Evolutionary conservation across 2,329 filamentous ascomycete genomes (phyloP).

Genomic region (Fusarium humuli): DNA sequence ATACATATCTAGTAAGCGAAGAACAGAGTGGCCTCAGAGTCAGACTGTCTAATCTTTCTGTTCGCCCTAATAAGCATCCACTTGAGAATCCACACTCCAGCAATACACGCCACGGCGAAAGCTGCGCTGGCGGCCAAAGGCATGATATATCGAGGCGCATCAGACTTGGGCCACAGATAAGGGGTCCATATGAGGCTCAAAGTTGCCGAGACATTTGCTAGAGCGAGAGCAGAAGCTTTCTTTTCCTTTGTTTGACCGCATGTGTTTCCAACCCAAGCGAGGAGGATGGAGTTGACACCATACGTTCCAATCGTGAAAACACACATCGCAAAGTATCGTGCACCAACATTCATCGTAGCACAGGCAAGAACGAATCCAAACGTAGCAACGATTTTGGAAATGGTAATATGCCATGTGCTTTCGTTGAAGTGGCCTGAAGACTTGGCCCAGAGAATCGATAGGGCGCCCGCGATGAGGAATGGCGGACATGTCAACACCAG

Average conservation of each 20-base stretch:
- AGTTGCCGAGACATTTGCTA: constrained; percentile 37
- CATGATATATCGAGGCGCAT: constrained; percentile 39
- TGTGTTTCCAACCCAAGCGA: constrained; percentile 57
- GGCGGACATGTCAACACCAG: constrained; percentile 64
- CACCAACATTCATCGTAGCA: constrained; percentile 43
- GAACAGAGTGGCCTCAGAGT: constrained; percentile 41
- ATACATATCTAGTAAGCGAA: constrained; percentile 33
- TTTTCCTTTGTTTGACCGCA: constrained; percentile 62
- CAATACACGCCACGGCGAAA: constrained; percentile 51
- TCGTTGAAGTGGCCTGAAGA: constrained; percentile 41
- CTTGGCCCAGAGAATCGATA: constrained; percentile 38
- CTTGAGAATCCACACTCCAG: constrained; percentile 44
- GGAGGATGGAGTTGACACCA: constrained; percentile 58
- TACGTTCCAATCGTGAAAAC: constrained; percentile 53
- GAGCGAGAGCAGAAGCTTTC: constrained; percentile 57
- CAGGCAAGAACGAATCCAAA: constrained; percentile 42
- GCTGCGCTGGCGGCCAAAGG: constrained; percentile 39
- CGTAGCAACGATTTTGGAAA: constrained; percentile 55
- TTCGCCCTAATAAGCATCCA: constrained; percentile 46
- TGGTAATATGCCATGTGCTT: constrained; percentile 34
- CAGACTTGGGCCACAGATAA: constrained; percentile 38
- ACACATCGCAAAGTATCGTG: constrained; percentile 49
- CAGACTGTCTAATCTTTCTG: constrained; percentile 42
- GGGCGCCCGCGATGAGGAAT: constrained; percentile 56
- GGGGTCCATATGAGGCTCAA: constrained; percentile 41